Evolutionary conservation across 768 basidiomycete genomes (phyloP).

Genomic region (Cyathus striatus): DNA sequence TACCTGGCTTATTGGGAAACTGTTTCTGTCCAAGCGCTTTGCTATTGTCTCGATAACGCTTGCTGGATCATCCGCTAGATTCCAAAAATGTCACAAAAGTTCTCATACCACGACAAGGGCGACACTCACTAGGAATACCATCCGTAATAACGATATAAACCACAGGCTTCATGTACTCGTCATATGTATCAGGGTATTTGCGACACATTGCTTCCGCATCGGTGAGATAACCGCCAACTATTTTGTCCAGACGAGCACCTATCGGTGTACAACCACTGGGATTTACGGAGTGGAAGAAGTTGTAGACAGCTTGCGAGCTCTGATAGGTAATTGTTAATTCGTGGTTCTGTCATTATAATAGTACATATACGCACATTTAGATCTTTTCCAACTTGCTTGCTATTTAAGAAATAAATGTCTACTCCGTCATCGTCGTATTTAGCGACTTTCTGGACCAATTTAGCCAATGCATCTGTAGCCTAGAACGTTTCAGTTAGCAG

Average conservation of each 20-base stretch:
- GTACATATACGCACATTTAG: no score
- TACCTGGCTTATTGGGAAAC: slow-evolving; percentile 52
- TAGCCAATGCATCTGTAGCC: no score
- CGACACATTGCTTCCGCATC: slow-evolving; percentile 21
- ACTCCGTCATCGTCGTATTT: no score
- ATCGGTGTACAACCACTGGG: slow-evolving; percentile 45
- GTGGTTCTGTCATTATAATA: no score
- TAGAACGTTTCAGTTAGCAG: no score
- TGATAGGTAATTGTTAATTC: no score
- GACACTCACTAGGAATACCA: slow-evolving; percentile 47
- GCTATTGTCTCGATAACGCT: slow-evolving; percentile 42
- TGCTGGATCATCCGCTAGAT: slow-evolving; percentile 46
- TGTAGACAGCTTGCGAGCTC: no score
- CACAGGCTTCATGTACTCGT: slow-evolving; percentile 42
- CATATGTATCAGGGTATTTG: slow-evolving; percentile 7
- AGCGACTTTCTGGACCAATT: no score
- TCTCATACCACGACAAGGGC: neutral
- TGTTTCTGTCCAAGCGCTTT: slow-evolving; percentile 42
- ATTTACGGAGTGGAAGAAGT: slow-evolving; percentile 33
- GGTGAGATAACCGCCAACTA: no score
- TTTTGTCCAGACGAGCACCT: slow-evolving; percentile 26
- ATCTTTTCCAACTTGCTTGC: no score
- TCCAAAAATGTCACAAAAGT: no score
- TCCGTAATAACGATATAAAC: slow-evolving; percentile 63
- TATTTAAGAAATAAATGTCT: no score